Conservation (phyloP, 2,329 filamentous ascomycete species). For the Biscogniauxia mediterranea region DNA sequence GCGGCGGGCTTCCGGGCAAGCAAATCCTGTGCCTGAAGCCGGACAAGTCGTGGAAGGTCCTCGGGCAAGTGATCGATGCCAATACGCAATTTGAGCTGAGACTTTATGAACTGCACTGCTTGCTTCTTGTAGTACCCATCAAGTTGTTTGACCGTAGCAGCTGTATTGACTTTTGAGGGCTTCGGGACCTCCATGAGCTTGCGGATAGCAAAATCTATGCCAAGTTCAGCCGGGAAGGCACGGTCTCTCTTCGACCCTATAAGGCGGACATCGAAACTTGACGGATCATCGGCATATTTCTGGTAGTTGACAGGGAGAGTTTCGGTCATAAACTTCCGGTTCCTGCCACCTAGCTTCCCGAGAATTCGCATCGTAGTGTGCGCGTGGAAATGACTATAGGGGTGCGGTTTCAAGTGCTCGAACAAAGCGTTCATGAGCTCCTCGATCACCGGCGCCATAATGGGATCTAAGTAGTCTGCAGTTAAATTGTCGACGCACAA, state of each 20-base stretch:
- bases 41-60: conserved; percentile 79
- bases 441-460: conserved; percentile 98
- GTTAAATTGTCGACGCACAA: conserved; percentile 98
- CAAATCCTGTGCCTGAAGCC: conserved; percentile 86
- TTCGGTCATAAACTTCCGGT: conserved; percentile 91
- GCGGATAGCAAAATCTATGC: conserved; percentile 83
- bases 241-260: conserved; percentile 87
- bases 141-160: conserved; percentile 52
- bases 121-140: conserved; percentile 92
- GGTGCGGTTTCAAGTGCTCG: conserved; percentile 89
- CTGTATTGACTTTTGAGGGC: conserved; percentile 42
- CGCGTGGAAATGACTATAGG: conserved; percentile 95
- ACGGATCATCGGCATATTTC: conserved; percentile 80
- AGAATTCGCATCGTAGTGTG: conserved; percentile 98
- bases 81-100: conserved; percentile 87
- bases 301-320: conserved; percentile 82
- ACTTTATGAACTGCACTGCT: conserved; percentile 80
- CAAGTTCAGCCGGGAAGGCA: conserved; percentile 81
- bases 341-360: conserved; percentile 92
- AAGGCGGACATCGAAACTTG: conserved; percentile 84
- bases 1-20: conserved; percentile 68
- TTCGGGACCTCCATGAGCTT: conserved; percentile 83
- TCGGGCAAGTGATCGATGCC: conserved; percentile 86
- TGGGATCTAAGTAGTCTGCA: conserved; percentile 94
- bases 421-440: conserved; percentile 97